These are phyloP conservation scores for Phytopythium aichiense DNA, from an alignment of 352 stramenopile species.

Conservation along the genomic window DNA sequence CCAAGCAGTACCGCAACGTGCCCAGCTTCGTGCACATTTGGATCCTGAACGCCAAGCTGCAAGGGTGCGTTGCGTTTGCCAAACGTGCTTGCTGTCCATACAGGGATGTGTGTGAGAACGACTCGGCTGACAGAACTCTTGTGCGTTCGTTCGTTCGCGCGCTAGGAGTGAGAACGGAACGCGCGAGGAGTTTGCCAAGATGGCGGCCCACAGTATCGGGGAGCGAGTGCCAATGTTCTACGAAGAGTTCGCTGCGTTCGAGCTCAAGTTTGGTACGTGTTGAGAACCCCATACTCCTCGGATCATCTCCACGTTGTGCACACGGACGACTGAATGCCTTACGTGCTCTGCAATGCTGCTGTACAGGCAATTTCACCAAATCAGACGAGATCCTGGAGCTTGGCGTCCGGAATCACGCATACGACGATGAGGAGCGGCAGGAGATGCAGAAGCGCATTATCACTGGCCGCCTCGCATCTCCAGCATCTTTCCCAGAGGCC, in stretches of 20 bases:
- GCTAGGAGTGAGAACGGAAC: conserved; percentile 38
- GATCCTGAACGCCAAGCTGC: conserved; percentile 50
- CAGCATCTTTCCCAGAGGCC: background rate
- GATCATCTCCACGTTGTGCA: background rate
- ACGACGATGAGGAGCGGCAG: conserved; percentile 32
- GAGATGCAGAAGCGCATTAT: conserved; percentile 31
- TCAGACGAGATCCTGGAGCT: conserved; percentile 52
- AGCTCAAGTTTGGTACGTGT: conserved; percentile 33
- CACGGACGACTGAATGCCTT: background rate
- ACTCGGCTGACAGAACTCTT: background rate
- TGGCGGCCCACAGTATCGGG: conserved; percentile 52
- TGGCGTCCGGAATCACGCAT: conserved; percentile 39
- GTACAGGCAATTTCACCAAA: conserved; percentile 35
- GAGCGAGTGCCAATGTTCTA: conserved; percentile 45
- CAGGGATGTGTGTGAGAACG: background rate
- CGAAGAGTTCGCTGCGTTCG: conserved; percentile 63
- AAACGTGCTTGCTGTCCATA: too few species aligned
- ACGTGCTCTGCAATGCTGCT: background rate
- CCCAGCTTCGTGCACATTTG: conserved; percentile 56
- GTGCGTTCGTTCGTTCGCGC: background rate
- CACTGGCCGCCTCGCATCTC: conserved; percentile 18
- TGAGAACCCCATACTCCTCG: background rate
- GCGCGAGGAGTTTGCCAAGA: conserved; percentile 49
- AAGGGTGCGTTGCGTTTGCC: conserved; percentile 28
- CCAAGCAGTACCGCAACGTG: conserved; percentile 19